A percentile compares a stretch with the other conserved stretches of the same genome.
Conservation (phyloP, 129 eudicot genomes). For the Flaveria robusta region DNA sequence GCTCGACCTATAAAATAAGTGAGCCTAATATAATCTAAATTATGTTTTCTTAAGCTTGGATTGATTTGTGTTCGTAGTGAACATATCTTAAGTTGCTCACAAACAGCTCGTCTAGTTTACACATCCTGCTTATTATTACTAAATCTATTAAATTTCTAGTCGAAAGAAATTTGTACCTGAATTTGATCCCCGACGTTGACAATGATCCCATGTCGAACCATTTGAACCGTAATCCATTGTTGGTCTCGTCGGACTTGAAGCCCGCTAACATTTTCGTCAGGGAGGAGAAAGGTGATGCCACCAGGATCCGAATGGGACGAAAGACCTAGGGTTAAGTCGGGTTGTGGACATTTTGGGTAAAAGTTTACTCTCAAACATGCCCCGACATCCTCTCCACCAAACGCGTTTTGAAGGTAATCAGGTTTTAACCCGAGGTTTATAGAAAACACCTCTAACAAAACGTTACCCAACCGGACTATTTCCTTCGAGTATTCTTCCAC, state of each 20-base stretch:
- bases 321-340: slow-evolving; percentile 76
- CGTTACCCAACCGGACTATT: slow-evolving; percentile 57
- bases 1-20: no score
- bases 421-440: slow-evolving; percentile 57
- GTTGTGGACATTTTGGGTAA: slow-evolving; percentile 91
- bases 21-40: no score
- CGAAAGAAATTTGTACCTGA: slow-evolving; percentile 51
- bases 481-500: slow-evolving; percentile 63
- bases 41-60: no score
- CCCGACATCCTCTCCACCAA: slow-evolving; percentile 78
- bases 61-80: no score
- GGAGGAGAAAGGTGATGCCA: slow-evolving; percentile 77
- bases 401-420: slow-evolving; percentile 60
- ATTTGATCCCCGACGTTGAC: slow-evolving; percentile 92
- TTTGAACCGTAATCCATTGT: slow-evolving; percentile 75
- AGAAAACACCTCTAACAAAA: slow-evolving; percentile 55
- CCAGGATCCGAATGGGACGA: slow-evolving; percentile 94
- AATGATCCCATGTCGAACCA: slow-evolving; percentile 74
- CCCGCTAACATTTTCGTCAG: slow-evolving; percentile 76
- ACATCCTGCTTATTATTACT: no score
- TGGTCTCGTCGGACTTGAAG: slow-evolving; percentile 64
- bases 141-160: no score
- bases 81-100: no score
- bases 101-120: no score
- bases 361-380: slow-evolving; percentile 81